Evolutionary conservation across 163 green algal genomes (phyloP).

Genomic region (Chlorella variabilis): DNA sequence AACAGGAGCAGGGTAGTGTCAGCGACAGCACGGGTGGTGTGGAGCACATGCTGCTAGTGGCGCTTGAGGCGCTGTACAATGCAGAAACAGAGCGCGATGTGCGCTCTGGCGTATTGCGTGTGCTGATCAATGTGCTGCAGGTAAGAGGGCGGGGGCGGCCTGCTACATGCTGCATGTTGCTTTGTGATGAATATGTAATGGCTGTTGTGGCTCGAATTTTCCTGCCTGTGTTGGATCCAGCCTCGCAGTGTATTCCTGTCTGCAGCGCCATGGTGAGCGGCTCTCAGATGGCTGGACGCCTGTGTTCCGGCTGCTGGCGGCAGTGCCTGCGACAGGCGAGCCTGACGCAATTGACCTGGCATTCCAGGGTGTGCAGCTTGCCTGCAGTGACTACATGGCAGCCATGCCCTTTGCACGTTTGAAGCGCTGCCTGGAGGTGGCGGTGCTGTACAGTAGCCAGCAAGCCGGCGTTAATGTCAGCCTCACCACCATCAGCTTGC

Average conservation of each 20-base stretch:
- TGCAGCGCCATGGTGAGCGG: constrained; percentile 75
- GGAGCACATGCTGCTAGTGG: constrained; percentile 84
- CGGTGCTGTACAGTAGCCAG: constrained; percentile 61
- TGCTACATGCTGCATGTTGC: too few relatives aligned
- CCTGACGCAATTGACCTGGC: constrained; percentile 56
- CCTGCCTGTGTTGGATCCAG: too few relatives aligned
- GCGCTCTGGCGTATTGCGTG: constrained; percentile 71
- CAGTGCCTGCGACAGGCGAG: constrained; percentile 63
- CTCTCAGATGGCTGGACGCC: constrained; percentile 78
- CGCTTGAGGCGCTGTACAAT: constrained; percentile 78
- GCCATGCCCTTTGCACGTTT: constrained; percentile 50
- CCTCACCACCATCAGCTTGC: constrained; percentile 85
- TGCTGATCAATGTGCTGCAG: constrained; percentile 78
- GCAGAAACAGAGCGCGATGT: constrained; percentile 75
- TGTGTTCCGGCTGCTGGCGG: constrained; percentile 74
- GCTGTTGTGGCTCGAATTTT: too few relatives aligned
- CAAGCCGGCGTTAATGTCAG: constrained; percentile 85
- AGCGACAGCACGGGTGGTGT: constrained; percentile 53
- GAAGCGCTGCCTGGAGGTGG: constrained; percentile 57
- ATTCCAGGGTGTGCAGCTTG: constrained; percentile 79
- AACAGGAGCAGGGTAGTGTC: neutral
- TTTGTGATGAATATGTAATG: too few relatives aligned
- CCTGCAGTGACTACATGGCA: constrained; percentile 69
- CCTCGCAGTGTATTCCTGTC: too few relatives aligned
- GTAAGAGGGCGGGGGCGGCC: too few relatives aligned